Percentiles rank a stretch among this genome's conserved stretches.
phyloP scores from a whole-genome alignment of 176 grass and related monocot species.

The Neostapfia colusana region DNA sequence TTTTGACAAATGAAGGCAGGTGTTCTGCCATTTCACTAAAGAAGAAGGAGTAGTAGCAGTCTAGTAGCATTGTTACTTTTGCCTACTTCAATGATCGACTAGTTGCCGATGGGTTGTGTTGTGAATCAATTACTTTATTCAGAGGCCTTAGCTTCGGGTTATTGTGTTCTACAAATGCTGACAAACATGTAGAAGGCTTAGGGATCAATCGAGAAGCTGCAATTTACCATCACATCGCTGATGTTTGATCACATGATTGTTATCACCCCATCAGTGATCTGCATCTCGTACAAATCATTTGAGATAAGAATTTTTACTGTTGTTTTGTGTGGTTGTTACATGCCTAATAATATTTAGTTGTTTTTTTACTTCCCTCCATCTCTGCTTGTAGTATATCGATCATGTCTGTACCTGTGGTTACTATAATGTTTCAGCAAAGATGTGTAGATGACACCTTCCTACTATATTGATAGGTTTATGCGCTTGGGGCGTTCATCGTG shows the following conservation, averaged over 20 bases:
- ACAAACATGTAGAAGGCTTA: no score
- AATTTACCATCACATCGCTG: neutral
- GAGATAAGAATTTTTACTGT: no score
- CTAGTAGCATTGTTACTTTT: neutral
- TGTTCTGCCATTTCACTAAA: no score
- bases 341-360: no score
- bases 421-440: neutral
- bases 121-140: neutral
- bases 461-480: constrained; percentile 50
- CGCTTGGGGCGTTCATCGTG: constrained; percentile 69
- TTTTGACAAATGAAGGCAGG: no score
- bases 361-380: no score
- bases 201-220: neutral
- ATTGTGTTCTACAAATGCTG: no score
- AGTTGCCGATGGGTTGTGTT: neutral
- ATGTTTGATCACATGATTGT: no score
- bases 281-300: no score
- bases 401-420: neutral
- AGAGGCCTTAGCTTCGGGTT: neutral
- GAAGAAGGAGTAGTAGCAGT: no score
- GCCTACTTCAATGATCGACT: neutral
- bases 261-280: no score
- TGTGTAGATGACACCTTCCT: neutral
- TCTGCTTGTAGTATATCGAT: neutral
- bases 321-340: no score